Evolutionary conservation across 2,329 filamentous ascomycete genomes (phyloP), one percentile per base, ranked within the genome.

Genomic region (Endoconidiophora polonica): DNA sequence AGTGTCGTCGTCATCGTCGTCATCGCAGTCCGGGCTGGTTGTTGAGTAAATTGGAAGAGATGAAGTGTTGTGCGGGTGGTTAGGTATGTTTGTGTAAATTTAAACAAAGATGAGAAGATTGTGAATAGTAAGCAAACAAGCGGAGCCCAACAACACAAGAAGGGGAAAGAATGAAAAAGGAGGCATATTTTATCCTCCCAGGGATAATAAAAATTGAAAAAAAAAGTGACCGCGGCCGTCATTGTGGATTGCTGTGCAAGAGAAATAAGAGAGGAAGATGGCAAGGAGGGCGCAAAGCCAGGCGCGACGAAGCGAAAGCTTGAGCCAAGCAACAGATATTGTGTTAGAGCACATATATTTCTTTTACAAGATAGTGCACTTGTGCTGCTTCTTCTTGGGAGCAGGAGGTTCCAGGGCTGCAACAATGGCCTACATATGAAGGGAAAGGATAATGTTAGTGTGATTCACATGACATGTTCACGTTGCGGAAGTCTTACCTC

Each of bases 361-460:
- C 24, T 39, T 54, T 64, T 65, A 88, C 62, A 87, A 74, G 63
- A 88, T 66, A 57, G 77, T 68, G 66, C 83, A 88, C 64, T 76
- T 81, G 65, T 76, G 73, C 54, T 66, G 70, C 67, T 76, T 81
- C 72, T 86, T 87, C 74, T 90, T 91, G 49, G 81, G 79, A 54
- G 79, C 74, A 20, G 85, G 84, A 41, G 90, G 90, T 67, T 96
- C 90, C 56, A 96, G 73, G 40, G 90, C 90, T 56, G 90, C 90
- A 56, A 96, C 90, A 60, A 96, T 96, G 24, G 90, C 90, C 88
- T 94, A 16, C 22, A 29, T 10, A 29, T 6, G 14, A 10, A 10
- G 14, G 29, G 37, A 24, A 24, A 23, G 18, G n/a, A 20, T 12
- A 20, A 29, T 20, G 39, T 37, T 38, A 40, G 48, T 22, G 26